A percentile compares a stretch with the other conserved stretches of the same genome.
These are phyloP conservation scores for Plasmodium gallinaceum DNA, from an alignment of 169 alveolate genomes.

Conservation along the genomic window DNA sequence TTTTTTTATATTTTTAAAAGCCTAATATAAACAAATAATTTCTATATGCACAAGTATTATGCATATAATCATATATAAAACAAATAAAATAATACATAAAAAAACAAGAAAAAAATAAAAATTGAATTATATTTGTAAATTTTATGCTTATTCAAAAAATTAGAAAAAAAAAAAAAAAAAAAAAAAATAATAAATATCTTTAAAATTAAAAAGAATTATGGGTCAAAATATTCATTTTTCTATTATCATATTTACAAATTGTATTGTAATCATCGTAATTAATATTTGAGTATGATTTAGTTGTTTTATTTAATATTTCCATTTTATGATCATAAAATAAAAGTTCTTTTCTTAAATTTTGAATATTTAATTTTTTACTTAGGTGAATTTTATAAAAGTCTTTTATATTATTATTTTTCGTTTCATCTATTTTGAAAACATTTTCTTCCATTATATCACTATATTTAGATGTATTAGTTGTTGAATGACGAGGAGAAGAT, in stretches of 20 bases:
- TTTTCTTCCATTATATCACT: not conserved
- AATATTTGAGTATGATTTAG: conserved; percentile 21
- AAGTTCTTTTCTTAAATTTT: conserved; percentile 34
- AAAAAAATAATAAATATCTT: not conserved
- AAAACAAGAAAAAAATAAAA: too few species aligned
- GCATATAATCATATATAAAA: too few species aligned
- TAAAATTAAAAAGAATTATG: not conserved
- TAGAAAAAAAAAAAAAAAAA: too few species aligned
- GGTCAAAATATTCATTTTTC: not conserved
- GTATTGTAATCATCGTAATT: conserved; percentile 8
- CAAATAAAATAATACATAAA: too few species aligned
- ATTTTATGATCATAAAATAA: conserved; percentile 35
- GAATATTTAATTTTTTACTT: conserved; percentile 6
- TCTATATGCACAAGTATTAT: too few species aligned
- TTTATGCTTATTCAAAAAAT: too few species aligned
- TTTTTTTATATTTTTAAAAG: too few species aligned
- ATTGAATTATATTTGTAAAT: too few species aligned
- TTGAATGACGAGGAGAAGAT: not conserved
- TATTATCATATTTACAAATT: too few species aligned
- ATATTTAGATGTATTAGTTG: not conserved
- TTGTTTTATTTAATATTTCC: conserved; percentile 1
- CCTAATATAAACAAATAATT: too few species aligned
- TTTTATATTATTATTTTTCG: not conserved
- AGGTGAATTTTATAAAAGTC: conserved; percentile 15
- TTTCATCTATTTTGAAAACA: conserved; percentile 3